Evolutionary conservation across 2,329 filamentous ascomycete species (phyloP), one percentile per base, ranked within the genome.

Genomic region (Coniella lustricola): DNA sequence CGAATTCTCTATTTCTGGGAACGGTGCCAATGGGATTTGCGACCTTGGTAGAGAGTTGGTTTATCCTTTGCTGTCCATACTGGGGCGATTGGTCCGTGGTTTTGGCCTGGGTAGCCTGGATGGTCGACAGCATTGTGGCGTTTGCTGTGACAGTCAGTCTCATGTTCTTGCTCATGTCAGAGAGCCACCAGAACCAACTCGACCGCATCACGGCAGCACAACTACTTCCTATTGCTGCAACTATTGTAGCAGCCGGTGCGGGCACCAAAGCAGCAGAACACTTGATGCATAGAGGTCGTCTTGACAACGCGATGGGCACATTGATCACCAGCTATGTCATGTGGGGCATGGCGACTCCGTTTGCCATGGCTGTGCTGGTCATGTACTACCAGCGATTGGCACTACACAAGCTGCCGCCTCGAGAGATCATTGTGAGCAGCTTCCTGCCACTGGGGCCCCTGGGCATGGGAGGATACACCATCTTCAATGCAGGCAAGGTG

Each of bases 21-120:
- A 79, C 78, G 0, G 71, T 83, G 17, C 81, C 81, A 0, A 83
- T 84, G 74, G 79, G 75, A 0, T 71, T 85, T 29, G 74, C 77
- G 1, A 84, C 54, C 54, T 20, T 14, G 53, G 33, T 44, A 47
- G 8, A 25, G 12, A 25, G 42, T 33, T 44, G 33, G 42, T 25
- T 10, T 7, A 13, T 44, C 16, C 32, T 44, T 14, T 44, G 42
- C 32, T 44, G 42, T 20, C 42, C 42, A 7, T 44, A 44, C 33
- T 44, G 42, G 42, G 22, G 14, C 7, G 32, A 20, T 17, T 33
- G 33, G 25, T 29, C 39, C 4, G 29, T 14, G 14, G 69, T 73
- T 53, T 62, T 78, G 8, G 35, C 14, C 14, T 25, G 12, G 37
- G 17, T 32, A 1, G 34, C 36, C 18, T 46, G 36, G 38, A 42